Percentiles rank a stretch among this genome's conserved stretches.
These are phyloP conservation scores for Backusella macrospora DNA, from an alignment of 192 early-diverging fungal species.

Conservation along the genomic window DNA sequence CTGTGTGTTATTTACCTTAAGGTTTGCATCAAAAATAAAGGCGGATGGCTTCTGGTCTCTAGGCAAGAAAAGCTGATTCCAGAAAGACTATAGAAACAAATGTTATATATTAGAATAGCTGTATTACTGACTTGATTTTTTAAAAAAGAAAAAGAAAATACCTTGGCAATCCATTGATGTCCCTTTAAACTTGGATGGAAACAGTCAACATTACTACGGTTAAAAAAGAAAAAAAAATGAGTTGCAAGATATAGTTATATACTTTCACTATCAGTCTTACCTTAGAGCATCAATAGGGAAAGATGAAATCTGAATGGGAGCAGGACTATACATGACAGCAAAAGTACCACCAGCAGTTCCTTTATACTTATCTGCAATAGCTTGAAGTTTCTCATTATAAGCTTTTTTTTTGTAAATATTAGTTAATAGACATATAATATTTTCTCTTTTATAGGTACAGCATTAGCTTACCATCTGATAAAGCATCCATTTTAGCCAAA, in stretches of 20 bases:
- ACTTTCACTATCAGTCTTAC: neutral
- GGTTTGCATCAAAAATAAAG: constrained; percentile 20
- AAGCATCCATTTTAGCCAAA: constrained; percentile 23
- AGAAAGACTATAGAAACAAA: neutral
- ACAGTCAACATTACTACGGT: constrained; percentile 26
- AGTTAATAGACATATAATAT: neutral
- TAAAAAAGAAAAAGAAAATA: neutral
- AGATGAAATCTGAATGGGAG: neutral
- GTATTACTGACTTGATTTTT: neutral
- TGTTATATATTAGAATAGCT: neutral
- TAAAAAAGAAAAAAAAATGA: neutral
- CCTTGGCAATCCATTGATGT: constrained; percentile 32
- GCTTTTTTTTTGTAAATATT: neutral
- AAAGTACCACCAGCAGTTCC: constrained; percentile 8
- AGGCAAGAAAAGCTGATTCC: constrained; percentile 30
- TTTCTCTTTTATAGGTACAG: neutral
- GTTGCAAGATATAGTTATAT: neutral
- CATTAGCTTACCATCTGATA: constrained; percentile 14
- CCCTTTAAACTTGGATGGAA: constrained; percentile 32
- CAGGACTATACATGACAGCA: constrained; percentile 25
- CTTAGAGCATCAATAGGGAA: constrained; percentile 24
- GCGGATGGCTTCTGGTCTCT: constrained; percentile 3
- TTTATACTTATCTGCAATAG: constrained; percentile 29
- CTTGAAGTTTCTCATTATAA: constrained; percentile 22
- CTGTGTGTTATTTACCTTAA: neutral